Percentiles rank a stretch among this genome's conserved stretches.
Evolutionary conservation across 306 rosid species (phyloP).

Genomic region (Dryas drummondii): DNA sequence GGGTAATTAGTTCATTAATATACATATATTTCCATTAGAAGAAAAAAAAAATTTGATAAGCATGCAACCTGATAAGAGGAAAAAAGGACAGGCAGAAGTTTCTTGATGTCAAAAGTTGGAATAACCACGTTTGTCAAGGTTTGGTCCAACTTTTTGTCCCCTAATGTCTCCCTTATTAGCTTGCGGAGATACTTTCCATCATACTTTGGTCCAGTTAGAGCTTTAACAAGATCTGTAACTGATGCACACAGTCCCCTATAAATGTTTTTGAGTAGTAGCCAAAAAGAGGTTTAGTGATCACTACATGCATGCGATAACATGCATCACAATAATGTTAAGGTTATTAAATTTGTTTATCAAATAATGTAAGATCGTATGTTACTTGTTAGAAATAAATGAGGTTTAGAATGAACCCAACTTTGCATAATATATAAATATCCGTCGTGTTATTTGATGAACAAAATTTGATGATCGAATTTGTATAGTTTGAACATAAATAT

Average conservation of each 20-base stretch:
- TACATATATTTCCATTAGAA: neutral
- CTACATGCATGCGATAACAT: too few species aligned
- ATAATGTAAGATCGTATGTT: too few species aligned
- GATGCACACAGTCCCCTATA: constrained; percentile 39
- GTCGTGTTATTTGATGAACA: too few species aligned
- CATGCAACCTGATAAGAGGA: constrained; percentile 20
- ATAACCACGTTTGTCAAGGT: constrained; percentile 34
- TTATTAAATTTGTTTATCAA: too few species aligned
- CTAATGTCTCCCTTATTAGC: neutral
- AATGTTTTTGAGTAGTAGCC: too few species aligned
- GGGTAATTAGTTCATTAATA: neutral
- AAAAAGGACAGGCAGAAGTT: constrained; percentile 31
- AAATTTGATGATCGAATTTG: too few species aligned
- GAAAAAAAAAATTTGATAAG: neutral
- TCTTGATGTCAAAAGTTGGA: constrained; percentile 32
- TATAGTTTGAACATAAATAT: too few species aligned
- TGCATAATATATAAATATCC: too few species aligned
- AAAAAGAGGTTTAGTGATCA: too few species aligned
- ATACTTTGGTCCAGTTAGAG: constrained; percentile 32
- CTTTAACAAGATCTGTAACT: constrained; percentile 3
- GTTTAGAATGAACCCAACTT: too few species aligned
- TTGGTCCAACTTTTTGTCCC: constrained; percentile 24
- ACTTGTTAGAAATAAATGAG: too few species aligned
- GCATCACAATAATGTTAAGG: too few species aligned
- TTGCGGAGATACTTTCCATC: constrained; percentile 30